phyloP scores from a whole-genome alignment of 768 basidiomycete species.

The Leccinum olivaceopallidum region DNA sequence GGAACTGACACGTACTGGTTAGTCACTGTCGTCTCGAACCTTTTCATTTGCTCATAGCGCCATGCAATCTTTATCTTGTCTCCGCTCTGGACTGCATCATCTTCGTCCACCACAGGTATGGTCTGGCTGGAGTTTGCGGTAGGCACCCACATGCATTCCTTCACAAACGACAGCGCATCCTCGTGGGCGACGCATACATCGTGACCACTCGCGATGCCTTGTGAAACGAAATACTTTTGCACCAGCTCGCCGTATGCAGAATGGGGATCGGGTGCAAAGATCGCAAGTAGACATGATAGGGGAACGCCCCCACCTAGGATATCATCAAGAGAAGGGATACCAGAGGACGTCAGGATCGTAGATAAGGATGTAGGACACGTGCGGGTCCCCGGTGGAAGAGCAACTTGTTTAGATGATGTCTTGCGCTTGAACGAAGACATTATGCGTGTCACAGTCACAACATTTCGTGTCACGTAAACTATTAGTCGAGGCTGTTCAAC shows the following conservation, averaged over 20 bases:
- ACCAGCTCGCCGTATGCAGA: constrained; percentile 84
- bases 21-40: constrained; percentile 82
- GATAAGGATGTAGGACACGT: constrained; percentile 55
- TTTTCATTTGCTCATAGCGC: constrained; percentile 94
- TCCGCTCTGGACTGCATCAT: constrained; percentile 37
- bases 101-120: constrained; percentile 33
- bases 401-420: constrained; percentile 43
- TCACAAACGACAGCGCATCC: constrained; percentile 55
- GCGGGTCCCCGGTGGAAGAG: constrained; percentile 53
- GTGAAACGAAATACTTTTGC: constrained; percentile 86
- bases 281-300: constrained; percentile 68
- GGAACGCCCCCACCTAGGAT: constrained; percentile 92
- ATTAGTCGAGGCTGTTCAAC: constrained; percentile 33
- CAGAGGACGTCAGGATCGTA: constrained; percentile 73
- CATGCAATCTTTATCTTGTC: constrained; percentile 93
- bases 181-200: constrained; percentile 65
- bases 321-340: constrained; percentile 92
- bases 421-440: constrained; percentile 88
- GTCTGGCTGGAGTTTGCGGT: constrained; percentile 11
- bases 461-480: constrained; percentile 10
- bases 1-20: constrained; percentile 46
- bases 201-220: constrained; percentile 78
- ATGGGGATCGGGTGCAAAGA: constrained; percentile 84
- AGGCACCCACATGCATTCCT: constrained; percentile 82
- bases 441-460: constrained; percentile 12